phyloP scores from a whole-genome alignment of 2,329 filamentous ascomycete genomes.

The Calonectria crousiana region DNA sequence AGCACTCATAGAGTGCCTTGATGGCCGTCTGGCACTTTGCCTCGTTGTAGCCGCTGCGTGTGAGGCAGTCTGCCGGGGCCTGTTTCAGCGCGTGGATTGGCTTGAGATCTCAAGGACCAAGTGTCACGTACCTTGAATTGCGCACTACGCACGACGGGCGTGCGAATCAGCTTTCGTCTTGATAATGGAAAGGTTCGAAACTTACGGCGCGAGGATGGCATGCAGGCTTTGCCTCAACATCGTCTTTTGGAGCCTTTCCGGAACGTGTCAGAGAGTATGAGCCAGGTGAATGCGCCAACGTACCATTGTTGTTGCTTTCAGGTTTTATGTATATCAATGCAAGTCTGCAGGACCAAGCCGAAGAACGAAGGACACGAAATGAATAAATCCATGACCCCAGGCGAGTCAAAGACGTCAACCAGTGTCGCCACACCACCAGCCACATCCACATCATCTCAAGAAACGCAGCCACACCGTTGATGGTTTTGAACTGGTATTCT shows the following conservation, averaged over 20 bases:
- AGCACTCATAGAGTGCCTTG: slow-evolving; percentile 93
- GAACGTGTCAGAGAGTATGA: background rate
- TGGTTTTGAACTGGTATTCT: background rate
- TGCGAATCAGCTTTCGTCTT: slow-evolving; percentile 15
- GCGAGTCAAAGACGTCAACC: background rate
- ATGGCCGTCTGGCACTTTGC: slow-evolving; percentile 83
- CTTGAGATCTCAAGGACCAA: background rate
- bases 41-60: slow-evolving; percentile 87
- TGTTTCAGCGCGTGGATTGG: slow-evolving; percentile 14
- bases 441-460: slow-evolving; percentile 9
- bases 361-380: slow-evolving; percentile 3
- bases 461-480: background rate
- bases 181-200: slow-evolving; percentile 17
- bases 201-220: slow-evolving; percentile 88
- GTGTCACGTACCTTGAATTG: slow-evolving; percentile 79
- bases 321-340: background rate
- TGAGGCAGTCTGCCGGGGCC: slow-evolving; percentile 77
- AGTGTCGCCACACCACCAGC: slow-evolving; percentile 10
- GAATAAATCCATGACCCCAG: background rate
- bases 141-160: slow-evolving; percentile 71
- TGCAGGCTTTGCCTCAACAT: slow-evolving; percentile 79
- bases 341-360: background rate
- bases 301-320: slow-evolving; percentile 19
- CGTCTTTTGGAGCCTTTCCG: slow-evolving; percentile 67
- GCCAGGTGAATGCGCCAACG: background rate